phyloP scores from a whole-genome alignment of 1,284 basidiomycete genomes.

The Microbotryomycetes sp. region DNA sequence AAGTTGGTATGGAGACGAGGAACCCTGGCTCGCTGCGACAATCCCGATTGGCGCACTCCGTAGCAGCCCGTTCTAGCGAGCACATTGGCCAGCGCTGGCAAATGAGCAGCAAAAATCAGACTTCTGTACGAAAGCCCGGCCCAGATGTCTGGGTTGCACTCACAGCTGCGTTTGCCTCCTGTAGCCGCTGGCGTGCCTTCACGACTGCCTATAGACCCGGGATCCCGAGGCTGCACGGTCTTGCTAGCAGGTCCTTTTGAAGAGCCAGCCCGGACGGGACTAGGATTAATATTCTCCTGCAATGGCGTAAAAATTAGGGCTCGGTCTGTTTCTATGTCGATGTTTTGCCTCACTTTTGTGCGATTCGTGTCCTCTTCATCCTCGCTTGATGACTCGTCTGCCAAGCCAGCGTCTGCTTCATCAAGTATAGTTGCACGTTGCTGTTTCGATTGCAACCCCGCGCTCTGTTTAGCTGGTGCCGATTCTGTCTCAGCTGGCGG shows the following conservation, averaged over 20 bases:
- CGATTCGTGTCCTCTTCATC: background rate
- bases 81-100: conserved; percentile 22
- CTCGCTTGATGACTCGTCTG: background rate
- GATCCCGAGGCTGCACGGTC: no score
- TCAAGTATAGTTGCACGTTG: no score
- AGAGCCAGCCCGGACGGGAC: no score
- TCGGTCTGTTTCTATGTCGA: no score
- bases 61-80: conserved; percentile 9
- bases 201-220: background rate
- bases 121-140: background rate
- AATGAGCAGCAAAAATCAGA: background rate
- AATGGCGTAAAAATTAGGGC: no score
- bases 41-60: conserved; percentile 11
- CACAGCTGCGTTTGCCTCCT: background rate
- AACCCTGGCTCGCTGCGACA: conserved; percentile 7
- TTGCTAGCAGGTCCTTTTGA: no score
- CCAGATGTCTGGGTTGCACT: background rate
- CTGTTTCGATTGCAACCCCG: no score
- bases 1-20: conserved; percentile 27
- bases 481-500: no score
- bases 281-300: no score
- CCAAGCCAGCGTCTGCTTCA: background rate
- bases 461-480: no score
- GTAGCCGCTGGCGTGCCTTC: background rate
- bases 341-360: no score